phyloP scores from a whole-genome alignment of 2,329 filamentous ascomycete genomes.

The Phialophora tarda region DNA sequence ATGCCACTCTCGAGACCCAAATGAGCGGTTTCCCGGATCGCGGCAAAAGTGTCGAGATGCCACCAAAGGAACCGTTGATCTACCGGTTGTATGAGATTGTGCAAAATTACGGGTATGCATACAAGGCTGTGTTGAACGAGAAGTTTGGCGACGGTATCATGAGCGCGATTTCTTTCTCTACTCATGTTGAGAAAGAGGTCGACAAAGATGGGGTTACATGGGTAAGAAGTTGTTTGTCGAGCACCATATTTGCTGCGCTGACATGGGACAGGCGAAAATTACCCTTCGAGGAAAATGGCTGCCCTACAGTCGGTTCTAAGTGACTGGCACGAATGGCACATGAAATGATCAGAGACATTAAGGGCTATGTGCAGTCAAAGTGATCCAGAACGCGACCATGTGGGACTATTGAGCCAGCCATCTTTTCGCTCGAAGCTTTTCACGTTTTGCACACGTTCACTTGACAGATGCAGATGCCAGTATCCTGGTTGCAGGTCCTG shows the following conservation, averaged over 20 bases:
- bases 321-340: background rate
- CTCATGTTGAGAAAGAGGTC: constrained; percentile 90
- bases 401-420: background rate
- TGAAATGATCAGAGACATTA: background rate
- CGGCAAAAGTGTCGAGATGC: constrained; percentile 79
- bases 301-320: constrained; percentile 54
- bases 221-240: constrained; percentile 44
- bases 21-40: constrained; percentile 79
- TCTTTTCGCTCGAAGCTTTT: background rate
- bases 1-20: constrained; percentile 63
- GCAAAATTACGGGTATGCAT: constrained; percentile 95
- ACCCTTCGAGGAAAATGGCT: constrained; percentile 81
- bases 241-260: constrained; percentile 2
- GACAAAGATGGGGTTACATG: constrained; percentile 80
- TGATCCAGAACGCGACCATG: background rate
- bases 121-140: constrained; percentile 94
- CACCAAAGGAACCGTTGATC: constrained; percentile 81
- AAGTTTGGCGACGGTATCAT: constrained; percentile 95
- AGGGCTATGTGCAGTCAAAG: background rate
- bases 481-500: background rate
- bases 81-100: constrained; percentile 93
- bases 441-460: background rate
- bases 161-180: constrained; percentile 91
- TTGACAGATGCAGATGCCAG: background rate
- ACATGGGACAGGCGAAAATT: constrained; percentile 66